phyloP scores from a whole-genome alignment of 345 rosid genomes.

The Psidium guajava region DNA sequence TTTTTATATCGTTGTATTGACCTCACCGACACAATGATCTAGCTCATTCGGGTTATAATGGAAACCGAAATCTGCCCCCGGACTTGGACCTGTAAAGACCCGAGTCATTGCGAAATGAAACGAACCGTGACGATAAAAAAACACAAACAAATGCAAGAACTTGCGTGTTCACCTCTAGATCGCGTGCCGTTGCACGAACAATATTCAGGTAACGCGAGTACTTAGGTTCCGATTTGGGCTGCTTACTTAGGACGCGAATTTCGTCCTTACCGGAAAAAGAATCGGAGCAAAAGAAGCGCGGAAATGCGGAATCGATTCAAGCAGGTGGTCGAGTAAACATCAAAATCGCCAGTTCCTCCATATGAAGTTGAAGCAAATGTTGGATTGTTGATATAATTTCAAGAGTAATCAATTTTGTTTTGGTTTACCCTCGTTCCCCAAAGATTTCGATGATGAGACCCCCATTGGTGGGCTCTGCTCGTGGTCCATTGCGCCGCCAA shows the following conservation, averaged over 20 bases:
- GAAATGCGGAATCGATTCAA: not conserved
- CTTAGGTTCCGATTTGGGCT: not conserved
- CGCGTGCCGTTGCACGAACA: not conserved
- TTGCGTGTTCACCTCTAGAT: not conserved
- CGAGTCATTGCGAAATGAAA: not conserved
- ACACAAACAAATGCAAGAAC: not conserved
- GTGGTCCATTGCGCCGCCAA: not conserved
- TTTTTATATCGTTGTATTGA: not conserved
- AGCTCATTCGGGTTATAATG: not conserved
- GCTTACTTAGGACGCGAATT: not conserved
- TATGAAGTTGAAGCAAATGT: not conserved
- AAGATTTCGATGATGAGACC: not conserved
- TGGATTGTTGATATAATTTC: not conserved
- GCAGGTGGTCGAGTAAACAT: not conserved
- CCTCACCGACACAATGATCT: no score
- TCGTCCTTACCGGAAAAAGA: not conserved
- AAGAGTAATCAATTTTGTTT: not conserved
- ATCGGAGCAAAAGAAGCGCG: rapidly evolving
- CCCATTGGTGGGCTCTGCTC: not conserved
- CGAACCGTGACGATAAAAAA: no score
- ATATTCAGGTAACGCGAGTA: not conserved
- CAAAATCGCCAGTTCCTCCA: not conserved
- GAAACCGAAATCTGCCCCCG: not conserved
- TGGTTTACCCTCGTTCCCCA: not conserved
- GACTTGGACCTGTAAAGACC: not conserved